A percentile compares a stretch with the other conserved stretches of the same genome.
Conservation (phyloP, 441 rosid species). For the Brassica balearica region DNA sequence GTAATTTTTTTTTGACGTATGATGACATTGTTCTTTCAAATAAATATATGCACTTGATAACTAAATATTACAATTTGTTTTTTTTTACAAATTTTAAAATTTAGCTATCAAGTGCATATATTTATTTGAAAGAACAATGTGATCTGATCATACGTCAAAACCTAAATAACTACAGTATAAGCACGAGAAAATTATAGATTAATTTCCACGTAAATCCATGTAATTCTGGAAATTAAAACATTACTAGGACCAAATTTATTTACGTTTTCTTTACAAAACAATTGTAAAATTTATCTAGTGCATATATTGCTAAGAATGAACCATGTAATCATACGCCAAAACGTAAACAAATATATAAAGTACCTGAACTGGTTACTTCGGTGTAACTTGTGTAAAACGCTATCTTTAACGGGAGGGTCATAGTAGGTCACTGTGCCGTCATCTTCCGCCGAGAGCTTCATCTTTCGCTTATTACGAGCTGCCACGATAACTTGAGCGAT, state of each 20-base stretch:
- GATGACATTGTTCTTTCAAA: not conserved
- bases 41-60: not conserved
- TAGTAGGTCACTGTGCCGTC: constrained; percentile 61
- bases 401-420: constrained; percentile 67
- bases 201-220: not conserved
- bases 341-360: not conserved
- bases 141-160: not conserved
- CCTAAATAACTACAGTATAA: not conserved
- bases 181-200: not conserved
- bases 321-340: not conserved
- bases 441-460: constrained; percentile 50
- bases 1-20: not conserved
- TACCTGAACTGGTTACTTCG: constrained; percentile 42
- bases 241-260: not conserved
- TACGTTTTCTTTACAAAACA: not conserved
- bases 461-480: constrained; percentile 73
- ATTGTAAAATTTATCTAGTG: not conserved
- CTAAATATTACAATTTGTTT: not conserved
- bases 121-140: not conserved
- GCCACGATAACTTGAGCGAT: constrained; percentile 72
- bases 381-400: constrained; percentile 42
- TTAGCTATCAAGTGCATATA: not conserved
- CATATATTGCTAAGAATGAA: not conserved
- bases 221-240: not conserved
- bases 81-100: not conserved